Evolutionary conservation across 345 rosid genomes (phyloP), one percentile per base, ranked within the genome.

Genomic region (Triadica sebifera): DNA sequence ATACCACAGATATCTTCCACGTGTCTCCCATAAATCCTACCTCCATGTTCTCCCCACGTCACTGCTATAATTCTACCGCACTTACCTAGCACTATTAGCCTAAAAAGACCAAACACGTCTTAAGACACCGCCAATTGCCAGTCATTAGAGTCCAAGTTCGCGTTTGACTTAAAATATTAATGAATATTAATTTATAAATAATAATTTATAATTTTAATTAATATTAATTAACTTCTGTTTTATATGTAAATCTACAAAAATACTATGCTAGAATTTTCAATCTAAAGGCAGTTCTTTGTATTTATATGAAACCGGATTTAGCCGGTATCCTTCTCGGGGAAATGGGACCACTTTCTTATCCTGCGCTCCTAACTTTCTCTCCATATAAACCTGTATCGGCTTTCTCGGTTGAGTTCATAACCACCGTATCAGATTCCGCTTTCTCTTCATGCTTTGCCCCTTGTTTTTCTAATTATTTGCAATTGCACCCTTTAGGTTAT

Each of bases 401-500:
- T 70, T 10, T 4, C 61, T 58, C 47, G 47, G 51, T n/a, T 8
- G 4, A 1, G 9, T 43, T 17, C 57, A 65, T 37, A 67, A 10
- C 4, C 22, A 43, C 68, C 53, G n/a, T 73, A 7, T 70, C 61
- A 20, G 5, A 63, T 22, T 53, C 69, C 52, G 51, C 3, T 69
- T 69, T 70, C 59, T 25, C 13, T 8, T 25, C 25, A 56, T 13
- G 2, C 5, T 65, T 39, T 5, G 55, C 50, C 60, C 56, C 34
- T 43, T 4, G 12, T 20, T 79, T 72, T 78, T 24, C 60, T 79
- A 13, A 3, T 68, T 70, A 75, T 67, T 72, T 25, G 60, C 84
- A 11, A 53, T 38, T 24, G 8, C 72, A 74, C 78, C 77, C 38
- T 58, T 50, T 80, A 29, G 78, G 75, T 86, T 88, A 90, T 92